Evolutionary conservation across 441 rosid species (phyloP).

Genomic region (Adansonia grandidieri): DNA sequence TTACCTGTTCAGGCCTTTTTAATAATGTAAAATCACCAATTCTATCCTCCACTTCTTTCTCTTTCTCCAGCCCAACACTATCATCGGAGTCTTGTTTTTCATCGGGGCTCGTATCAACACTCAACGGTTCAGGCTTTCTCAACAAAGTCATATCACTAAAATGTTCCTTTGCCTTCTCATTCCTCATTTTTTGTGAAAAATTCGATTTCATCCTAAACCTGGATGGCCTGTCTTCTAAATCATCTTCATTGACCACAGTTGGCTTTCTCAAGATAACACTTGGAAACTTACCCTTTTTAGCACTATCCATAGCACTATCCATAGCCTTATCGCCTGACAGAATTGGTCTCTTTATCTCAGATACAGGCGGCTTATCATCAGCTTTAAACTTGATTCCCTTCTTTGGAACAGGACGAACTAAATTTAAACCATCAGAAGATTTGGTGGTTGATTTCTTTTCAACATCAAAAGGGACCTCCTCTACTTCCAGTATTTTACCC

Average conservation of each 20-base stretch:
- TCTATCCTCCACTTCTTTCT: slow-evolving; percentile 38
- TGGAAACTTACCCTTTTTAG: slow-evolving; percentile 59
- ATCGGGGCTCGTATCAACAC: slow-evolving; percentile 26
- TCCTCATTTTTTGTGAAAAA: slow-evolving; percentile 67
- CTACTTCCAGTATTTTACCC: slow-evolving; percentile 60
- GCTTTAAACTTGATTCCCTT: slow-evolving; percentile 60
- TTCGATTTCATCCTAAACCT: slow-evolving; percentile 65
- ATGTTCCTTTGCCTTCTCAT: slow-evolving; percentile 50
- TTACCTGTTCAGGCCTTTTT: slow-evolving; percentile 50
- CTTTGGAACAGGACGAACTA: slow-evolving; percentile 75
- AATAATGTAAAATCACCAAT: slow-evolving; percentile 56
- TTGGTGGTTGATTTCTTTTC: slow-evolving; percentile 45
- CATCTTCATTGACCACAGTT: slow-evolving; percentile 55
- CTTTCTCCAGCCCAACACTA: slow-evolving; percentile 30
- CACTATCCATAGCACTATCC: slow-evolving; percentile 36
- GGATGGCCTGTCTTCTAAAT: slow-evolving; percentile 55
- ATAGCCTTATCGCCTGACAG: slow-evolving; percentile 35
- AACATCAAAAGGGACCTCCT: slow-evolving; percentile 74
- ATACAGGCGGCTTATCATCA: slow-evolving; percentile 41
- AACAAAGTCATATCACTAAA: slow-evolving; percentile 81
- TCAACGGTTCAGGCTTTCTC: slow-evolving; percentile 64
- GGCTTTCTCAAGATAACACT: slow-evolving; percentile 90
- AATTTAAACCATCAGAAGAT: slow-evolving; percentile 55
- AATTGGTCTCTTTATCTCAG: slow-evolving; percentile 49
- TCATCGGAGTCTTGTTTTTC: slow-evolving; percentile 36